phyloP scores from a whole-genome alignment of 1,284 basidiomycete genomes.

The Fomitopsis pinicola region DNA sequence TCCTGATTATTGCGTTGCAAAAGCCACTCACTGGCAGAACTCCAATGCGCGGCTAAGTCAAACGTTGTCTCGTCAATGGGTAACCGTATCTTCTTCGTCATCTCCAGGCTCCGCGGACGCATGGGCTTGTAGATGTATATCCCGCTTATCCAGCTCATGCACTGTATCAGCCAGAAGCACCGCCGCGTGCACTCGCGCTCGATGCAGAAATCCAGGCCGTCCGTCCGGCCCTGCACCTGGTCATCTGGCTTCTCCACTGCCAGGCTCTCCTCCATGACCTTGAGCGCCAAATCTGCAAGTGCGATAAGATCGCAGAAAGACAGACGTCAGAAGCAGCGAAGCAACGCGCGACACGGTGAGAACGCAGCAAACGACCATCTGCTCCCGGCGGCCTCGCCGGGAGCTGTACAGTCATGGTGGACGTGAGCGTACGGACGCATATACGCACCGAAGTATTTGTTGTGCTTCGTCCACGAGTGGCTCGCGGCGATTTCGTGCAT shows the following conservation, averaged over 20 bases:
- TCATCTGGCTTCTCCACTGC: conserved; percentile 58
- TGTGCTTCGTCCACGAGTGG: conserved; percentile 32
- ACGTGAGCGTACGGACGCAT: conserved; percentile 1
- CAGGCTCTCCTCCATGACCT: conserved; percentile 62
- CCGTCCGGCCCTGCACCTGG: conserved; percentile 47
- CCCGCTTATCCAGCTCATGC: conserved; percentile 34
- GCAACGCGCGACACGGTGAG: not conserved
- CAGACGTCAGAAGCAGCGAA: not conserved
- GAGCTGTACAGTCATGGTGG: not conserved
- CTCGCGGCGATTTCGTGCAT: conserved; percentile 55
- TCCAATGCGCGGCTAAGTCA: conserved; percentile 59
- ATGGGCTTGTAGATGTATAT: conserved; percentile 28
- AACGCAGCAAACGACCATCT: not conserved
- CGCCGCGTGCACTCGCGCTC: conserved; percentile 70
- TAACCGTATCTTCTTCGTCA: conserved; percentile 49
- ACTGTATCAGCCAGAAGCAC: conserved; percentile 73
- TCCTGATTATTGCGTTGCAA: not conserved
- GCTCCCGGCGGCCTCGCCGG: conserved; percentile 1
- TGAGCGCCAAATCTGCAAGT: conserved; percentile 41
- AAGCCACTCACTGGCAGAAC: conserved; percentile 49
- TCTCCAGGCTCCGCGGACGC: conserved; percentile 34
- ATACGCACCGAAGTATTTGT: conserved; percentile 31
- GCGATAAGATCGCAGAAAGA: not conserved
- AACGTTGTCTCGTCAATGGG: conserved; percentile 77
- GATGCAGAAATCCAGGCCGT: conserved; percentile 53